Percentiles rank a stretch among this genome's conserved stretches.
Evolutionary conservation across 495 filamentous ascomycete species (phyloP).

Genomic region (Neurospora terricola): DNA sequence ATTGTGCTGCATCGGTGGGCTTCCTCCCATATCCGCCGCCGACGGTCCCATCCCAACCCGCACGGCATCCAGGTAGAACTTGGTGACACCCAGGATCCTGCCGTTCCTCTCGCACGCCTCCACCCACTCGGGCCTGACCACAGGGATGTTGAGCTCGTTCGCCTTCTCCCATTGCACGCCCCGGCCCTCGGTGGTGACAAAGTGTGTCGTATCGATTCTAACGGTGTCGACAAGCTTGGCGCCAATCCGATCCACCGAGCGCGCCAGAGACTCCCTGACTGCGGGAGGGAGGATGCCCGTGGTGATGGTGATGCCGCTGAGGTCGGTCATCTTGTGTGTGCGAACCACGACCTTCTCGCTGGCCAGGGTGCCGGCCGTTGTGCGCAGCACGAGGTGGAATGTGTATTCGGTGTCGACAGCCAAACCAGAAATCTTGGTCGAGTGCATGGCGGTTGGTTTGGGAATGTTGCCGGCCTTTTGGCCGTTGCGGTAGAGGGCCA

Average conservation of each 20-base stretch:
- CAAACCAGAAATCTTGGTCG: conserved; percentile 94
- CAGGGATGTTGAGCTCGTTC: conserved; percentile 94
- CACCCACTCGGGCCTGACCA: conserved; percentile 96
- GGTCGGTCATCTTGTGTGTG: conserved; percentile 98
- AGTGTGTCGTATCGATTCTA: conserved; percentile 96
- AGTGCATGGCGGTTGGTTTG: conserved; percentile 68
- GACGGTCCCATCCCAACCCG: conserved; percentile 24
- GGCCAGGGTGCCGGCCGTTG: conserved; percentile 75
- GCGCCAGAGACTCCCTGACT: conserved; percentile 60
- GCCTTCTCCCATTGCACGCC: conserved; percentile 91
- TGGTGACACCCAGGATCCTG: conserved; percentile 84
- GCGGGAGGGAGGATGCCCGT: conserved; percentile 73
- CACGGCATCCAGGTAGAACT: conserved; percentile 83
- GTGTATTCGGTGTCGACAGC: conserved; percentile 91
- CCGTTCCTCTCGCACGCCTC: conserved; percentile 89
- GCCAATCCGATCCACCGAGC: conserved; percentile 77
- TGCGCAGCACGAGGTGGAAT: conserved; percentile 87
- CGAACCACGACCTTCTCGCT: conserved; percentile 76
- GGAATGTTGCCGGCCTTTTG: conserved; percentile 94
- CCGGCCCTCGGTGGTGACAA: conserved; percentile 92
- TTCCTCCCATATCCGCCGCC: conserved; percentile 7
- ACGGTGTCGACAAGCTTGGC: conserved; percentile 86
- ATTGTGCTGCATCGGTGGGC: conserved; percentile 14
- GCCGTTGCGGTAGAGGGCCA: conserved; percentile 89
- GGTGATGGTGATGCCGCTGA: conserved; percentile 92